phyloP scores from a whole-genome alignment of 495 filamentous ascomycete species.

The Penicillium crystallinum region DNA sequence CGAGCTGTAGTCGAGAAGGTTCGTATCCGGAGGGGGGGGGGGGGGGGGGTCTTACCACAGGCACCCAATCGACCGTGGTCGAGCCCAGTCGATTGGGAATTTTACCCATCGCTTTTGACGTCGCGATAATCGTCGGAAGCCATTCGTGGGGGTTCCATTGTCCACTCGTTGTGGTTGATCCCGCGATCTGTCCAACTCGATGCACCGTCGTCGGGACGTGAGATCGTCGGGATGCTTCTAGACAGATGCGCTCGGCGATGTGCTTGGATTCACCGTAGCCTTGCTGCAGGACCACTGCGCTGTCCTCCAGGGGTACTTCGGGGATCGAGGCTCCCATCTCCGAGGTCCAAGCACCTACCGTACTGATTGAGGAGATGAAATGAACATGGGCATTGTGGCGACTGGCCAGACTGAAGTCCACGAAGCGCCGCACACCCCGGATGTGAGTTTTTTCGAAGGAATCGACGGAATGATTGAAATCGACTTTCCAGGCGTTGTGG shows the following conservation, averaged over 20 bases:
- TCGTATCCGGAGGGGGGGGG: not conserved
- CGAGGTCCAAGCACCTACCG: conserved; percentile 33
- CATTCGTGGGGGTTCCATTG: conserved; percentile 37
- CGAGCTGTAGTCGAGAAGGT: not conserved
- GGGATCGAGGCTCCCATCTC: conserved; percentile 34
- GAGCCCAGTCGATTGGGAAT: conserved; percentile 18
- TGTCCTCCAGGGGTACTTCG: conserved; percentile 43
- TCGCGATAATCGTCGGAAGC: conserved; percentile 32
- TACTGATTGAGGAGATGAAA: conserved; percentile 54
- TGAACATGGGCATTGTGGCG: conserved; percentile 42
- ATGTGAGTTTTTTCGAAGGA: conserved; percentile 55
- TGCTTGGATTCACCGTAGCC: conserved; percentile 58
- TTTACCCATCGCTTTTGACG: conserved; percentile 24
- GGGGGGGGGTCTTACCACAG: conserved; percentile 18
- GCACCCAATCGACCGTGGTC: conserved; percentile 21
- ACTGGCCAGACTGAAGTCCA: conserved; percentile 47
- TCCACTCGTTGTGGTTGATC: conserved; percentile 32
- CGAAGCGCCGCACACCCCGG: conserved; percentile 46
- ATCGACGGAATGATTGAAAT: conserved; percentile 55
- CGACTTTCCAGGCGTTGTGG: conserved; percentile 61
- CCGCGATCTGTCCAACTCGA: conserved; percentile 56
- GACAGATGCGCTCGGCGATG: conserved; percentile 48
- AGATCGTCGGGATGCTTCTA: conserved; percentile 33
- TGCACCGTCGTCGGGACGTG: conserved; percentile 43
- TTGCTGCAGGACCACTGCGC: conserved; percentile 21